phyloP scores from a whole-genome alignment of 306 rosid species.

The Phaseolus lunatus region DNA sequence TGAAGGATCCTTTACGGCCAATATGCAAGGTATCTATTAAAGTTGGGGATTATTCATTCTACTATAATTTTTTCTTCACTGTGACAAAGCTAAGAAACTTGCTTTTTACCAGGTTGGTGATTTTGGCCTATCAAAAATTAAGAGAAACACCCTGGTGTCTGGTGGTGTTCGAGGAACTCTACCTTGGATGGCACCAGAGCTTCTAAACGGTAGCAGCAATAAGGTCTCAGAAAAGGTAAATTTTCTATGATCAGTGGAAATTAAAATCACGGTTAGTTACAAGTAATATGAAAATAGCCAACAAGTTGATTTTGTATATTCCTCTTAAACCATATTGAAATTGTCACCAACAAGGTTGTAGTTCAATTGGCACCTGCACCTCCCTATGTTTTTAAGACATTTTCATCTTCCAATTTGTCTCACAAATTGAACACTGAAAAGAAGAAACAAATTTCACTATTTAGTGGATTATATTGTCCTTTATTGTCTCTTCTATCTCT shows the following conservation, averaged over 20 bases:
- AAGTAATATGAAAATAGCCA: constrained; percentile 12
- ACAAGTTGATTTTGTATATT: constrained; percentile 1
- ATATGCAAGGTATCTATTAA: constrained; percentile 77
- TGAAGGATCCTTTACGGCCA: constrained; percentile 83
- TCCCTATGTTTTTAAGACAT: not conserved
- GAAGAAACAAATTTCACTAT: not conserved
- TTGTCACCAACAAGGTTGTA: constrained; percentile 9
- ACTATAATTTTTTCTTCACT: not conserved
- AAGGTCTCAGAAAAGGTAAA: constrained; percentile 89
- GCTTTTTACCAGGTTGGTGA: constrained; percentile 73
- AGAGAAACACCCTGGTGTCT: constrained; percentile 82
- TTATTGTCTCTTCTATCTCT: constrained; percentile 31
- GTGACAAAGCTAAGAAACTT: constrained; percentile 19
- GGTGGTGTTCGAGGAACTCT: constrained; percentile 94
- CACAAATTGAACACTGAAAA: constrained; percentile 17
- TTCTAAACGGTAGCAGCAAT: constrained; percentile 85
- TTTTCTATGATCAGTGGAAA: not conserved
- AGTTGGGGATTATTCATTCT: constrained; percentile 28
- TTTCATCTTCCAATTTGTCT: constrained; percentile 13
- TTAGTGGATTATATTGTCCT: constrained; percentile 25
- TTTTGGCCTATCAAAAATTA: constrained; percentile 90
- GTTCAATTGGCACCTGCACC: constrained; percentile 13
- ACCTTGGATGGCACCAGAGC: constrained; percentile 97
- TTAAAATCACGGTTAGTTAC: constrained; percentile 9
- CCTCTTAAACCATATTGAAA: constrained; percentile 10